phyloP scores from a whole-genome alignment of 192 early-diverging fungal species.

The Pecoramyces ruminantium region DNA sequence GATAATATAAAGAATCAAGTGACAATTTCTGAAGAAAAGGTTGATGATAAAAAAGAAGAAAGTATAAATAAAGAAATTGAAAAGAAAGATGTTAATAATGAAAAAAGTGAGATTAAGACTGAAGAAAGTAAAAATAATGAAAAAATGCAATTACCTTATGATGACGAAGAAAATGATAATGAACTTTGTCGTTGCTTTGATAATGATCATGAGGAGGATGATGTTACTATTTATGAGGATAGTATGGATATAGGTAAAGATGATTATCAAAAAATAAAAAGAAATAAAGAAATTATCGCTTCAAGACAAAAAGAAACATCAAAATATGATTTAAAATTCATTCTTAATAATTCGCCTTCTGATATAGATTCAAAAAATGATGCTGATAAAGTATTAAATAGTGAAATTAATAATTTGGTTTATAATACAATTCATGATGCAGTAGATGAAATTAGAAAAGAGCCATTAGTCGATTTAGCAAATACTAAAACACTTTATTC shows the following conservation, averaged over 20 bases:
- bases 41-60: no score
- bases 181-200: not conserved
- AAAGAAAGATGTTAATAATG: no score
- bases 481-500: not conserved
- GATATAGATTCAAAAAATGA: not conserved
- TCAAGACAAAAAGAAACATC: not conserved
- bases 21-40: no score
- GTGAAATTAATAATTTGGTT: not conserved
- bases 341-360: not conserved
- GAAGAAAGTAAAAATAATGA: no score
- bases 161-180: not conserved
- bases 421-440: not conserved
- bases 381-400: not conserved
- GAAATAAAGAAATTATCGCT: not conserved
- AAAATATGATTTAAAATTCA: not conserved
- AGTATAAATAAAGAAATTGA: no score
- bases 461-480: not conserved
- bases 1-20: no score
- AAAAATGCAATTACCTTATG: no score
- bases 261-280: not conserved
- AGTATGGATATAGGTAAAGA: not conserved
- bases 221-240: not conserved
- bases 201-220: not conserved
- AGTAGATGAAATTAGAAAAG: not conserved
- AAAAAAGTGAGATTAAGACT: no score